Percentiles rank a stretch among this genome's conserved stretches.
phyloP scores from a whole-genome alignment of 2,329 filamentous ascomycete species.

The Colletotrichum sp. region DNA sequence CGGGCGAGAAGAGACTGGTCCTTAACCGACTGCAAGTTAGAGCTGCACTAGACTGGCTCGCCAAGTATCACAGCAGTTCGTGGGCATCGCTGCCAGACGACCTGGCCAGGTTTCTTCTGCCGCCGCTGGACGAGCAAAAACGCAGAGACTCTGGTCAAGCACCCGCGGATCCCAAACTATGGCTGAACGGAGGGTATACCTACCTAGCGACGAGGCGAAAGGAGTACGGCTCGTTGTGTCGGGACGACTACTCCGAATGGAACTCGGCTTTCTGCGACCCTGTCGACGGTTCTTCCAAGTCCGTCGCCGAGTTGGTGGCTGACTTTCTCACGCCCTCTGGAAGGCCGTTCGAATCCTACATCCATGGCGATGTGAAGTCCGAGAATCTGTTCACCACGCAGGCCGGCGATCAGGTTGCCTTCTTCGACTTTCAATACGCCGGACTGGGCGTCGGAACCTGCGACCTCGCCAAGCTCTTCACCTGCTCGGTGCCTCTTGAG shows the following conservation, averaged over 20 bases:
- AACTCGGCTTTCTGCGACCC: slow-evolving; percentile 50
- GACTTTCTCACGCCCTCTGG: slow-evolving; percentile 51
- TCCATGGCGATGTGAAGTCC: slow-evolving; percentile 74
- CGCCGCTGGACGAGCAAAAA: slow-evolving; percentile 61
- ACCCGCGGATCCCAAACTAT: slow-evolving; percentile 40
- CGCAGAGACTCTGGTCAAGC: slow-evolving; percentile 25
- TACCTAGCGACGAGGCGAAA: slow-evolving; percentile 67
- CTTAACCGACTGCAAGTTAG: slow-evolving; percentile 53
- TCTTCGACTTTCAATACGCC: slow-evolving; percentile 75
- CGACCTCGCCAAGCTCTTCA: slow-evolving; percentile 71
- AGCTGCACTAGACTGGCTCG: slow-evolving; percentile 67
- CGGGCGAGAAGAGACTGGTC: slow-evolving; percentile 56
- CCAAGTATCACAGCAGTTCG: slow-evolving; percentile 63
- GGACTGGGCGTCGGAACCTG: slow-evolving; percentile 69
- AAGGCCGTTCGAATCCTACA: slow-evolving; percentile 56
- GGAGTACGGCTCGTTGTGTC: slow-evolving; percentile 57
- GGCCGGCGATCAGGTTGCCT: slow-evolving; percentile 57
- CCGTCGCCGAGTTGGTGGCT: slow-evolving; percentile 59
- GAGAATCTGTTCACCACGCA: slow-evolving; percentile 68
- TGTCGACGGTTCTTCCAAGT: slow-evolving; percentile 25
- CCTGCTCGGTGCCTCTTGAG: slow-evolving; percentile 64
- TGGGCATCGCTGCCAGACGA: slow-evolving; percentile 41
- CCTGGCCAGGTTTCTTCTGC: slow-evolving; percentile 46
- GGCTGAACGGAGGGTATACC: slow-evolving; percentile 73
- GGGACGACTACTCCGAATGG: slow-evolving; percentile 61